A percentile compares a stretch with the other conserved stretches of the same genome.
phyloP scores from a whole-genome alignment of 306 rosid genomes.

The Herpetospermum pedunculosum region DNA sequence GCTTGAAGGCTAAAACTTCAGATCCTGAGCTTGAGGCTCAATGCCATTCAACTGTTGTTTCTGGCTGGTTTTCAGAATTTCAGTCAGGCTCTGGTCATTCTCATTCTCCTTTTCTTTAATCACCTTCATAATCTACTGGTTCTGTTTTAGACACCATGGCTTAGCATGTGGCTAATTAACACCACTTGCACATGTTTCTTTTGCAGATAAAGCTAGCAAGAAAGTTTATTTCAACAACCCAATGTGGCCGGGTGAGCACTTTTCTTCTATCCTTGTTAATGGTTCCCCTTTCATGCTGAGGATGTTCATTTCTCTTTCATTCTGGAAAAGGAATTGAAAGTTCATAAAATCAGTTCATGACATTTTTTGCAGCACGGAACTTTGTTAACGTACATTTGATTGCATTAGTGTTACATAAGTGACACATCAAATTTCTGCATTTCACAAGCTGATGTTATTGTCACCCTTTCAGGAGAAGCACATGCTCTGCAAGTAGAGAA shows the following conservation, averaged over 20 bases:
- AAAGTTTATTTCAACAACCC: constrained; percentile 80
- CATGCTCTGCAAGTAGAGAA: constrained; percentile 73
- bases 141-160: neutral
- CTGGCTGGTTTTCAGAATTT: constrained; percentile 97
- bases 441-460: neutral
- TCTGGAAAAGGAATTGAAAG: neutral
- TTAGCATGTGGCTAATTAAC: neutral
- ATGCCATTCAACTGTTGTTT: constrained; percentile 90
- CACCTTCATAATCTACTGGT: neutral
- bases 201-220: constrained; percentile 40
- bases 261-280: neutral
- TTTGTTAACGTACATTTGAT: neutral
- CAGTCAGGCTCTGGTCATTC: constrained; percentile 61
- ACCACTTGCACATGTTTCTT: neutral
- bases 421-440: neutral
- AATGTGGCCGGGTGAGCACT: constrained; percentile 83
- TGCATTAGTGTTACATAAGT: neutral
- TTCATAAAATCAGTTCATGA: neutral
- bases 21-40: constrained; percentile 61
- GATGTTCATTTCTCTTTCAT: neutral
- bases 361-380: neutral
- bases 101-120: neutral
- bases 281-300: neutral
- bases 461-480: constrained; percentile 53
- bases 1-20: constrained; percentile 79